Evolutionary conservation across 306 rosid genomes (phyloP).

Genomic region (Purshia tridentata): DNA sequence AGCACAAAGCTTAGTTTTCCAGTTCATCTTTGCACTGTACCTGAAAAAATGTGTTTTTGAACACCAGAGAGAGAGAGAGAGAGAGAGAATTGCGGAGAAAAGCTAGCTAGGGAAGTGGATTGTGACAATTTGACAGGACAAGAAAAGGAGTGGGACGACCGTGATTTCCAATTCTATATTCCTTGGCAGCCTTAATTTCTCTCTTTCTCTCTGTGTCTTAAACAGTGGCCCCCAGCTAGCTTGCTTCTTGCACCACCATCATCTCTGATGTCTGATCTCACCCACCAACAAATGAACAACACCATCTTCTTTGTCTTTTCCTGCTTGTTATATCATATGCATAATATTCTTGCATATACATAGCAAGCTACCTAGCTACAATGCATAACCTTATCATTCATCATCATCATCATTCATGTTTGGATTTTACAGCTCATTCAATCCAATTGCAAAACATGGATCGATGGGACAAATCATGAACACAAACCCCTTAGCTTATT

Average conservation of each 20-base stretch:
- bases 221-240: constrained; percentile 42
- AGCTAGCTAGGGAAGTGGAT: constrained; percentile 45
- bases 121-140: constrained; percentile 72
- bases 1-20: too few relatives aligned
- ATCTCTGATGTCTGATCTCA: constrained; percentile 8
- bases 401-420: not conserved
- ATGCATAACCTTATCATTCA: not conserved
- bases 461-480: constrained; percentile 1
- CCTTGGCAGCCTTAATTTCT: constrained; percentile 67
- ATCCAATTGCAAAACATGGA: not conserved
- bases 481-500: not conserved
- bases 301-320: constrained; percentile 33
- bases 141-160: constrained; percentile 65
- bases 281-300: constrained; percentile 28
- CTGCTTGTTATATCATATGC: constrained; percentile 1
- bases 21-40: too few relatives aligned
- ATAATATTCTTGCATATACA: not conserved
- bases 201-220: not conserved
- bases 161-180: constrained; percentile 83
- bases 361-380: too few relatives aligned
- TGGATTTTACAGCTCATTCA: constrained; percentile 8
- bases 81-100: constrained; percentile 76
- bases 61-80: not conserved
- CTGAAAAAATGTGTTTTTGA: too few relatives aligned
- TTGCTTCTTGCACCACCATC: constrained; percentile 42